phyloP scores from a whole-genome alignment of 2,329 filamentous ascomycete species.

The Colletotrichum sp. region DNA sequence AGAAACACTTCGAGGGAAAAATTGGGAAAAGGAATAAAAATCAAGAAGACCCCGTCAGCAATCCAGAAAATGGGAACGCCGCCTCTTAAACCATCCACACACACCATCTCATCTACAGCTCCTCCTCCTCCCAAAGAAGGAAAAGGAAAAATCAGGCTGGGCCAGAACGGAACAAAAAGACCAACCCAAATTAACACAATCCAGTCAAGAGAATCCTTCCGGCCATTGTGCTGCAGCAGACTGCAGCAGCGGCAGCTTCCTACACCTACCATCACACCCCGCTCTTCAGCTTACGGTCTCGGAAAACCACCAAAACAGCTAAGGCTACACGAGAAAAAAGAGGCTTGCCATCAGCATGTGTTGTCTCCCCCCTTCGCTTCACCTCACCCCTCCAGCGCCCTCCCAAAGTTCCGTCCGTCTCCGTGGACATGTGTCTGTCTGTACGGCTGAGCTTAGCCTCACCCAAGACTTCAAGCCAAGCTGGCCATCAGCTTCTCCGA shows the following conservation, averaged over 20 bases:
- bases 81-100: conserved; percentile 11
- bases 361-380: background rate
- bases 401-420: background rate
- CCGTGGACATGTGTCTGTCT: background rate
- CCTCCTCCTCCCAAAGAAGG: background rate
- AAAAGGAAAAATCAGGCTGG: background rate
- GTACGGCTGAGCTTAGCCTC: conserved; percentile 6
- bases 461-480: background rate
- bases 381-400: background rate
- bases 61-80: background rate
- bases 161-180: background rate
- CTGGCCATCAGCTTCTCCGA: background rate
- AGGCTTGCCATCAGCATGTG: background rate
- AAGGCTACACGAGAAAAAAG: background rate
- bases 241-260: background rate
- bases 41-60: background rate
- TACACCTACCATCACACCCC: background rate
- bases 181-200: background rate
- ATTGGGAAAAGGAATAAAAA: background rate
- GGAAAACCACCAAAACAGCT: background rate
- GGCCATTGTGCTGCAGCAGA: background rate
- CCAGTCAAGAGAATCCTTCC: background rate
- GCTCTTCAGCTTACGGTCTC: conserved; percentile 6
- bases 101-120: background rate
- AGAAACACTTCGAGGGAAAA: background rate